phyloP scores from a whole-genome alignment of 495 filamentous ascomycete species.

The Aspergillus baeticus region DNA sequence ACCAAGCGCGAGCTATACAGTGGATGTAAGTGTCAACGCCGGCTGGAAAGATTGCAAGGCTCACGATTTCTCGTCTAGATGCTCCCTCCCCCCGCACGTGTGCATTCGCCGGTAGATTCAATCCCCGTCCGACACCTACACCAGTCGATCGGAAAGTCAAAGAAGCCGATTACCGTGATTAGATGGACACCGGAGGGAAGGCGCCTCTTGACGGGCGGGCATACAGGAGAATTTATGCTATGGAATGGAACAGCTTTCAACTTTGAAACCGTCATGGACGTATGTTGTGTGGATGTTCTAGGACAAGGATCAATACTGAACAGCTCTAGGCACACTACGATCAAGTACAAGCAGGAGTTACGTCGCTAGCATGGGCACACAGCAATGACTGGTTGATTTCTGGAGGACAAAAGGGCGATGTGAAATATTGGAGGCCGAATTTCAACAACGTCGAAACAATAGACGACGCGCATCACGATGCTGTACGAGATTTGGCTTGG shows the following conservation, averaged over 20 bases:
- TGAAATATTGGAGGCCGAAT: conserved; percentile 99
- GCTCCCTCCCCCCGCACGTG: conserved; percentile 76
- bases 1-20: conserved; percentile 82
- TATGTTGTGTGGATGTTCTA: conserved; percentile 24
- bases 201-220: conserved; percentile 84
- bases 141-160: conserved; percentile 94
- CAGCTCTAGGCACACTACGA: conserved; percentile 72
- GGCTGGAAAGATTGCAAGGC: neutral
- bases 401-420: conserved; percentile 87
- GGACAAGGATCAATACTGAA: neutral
- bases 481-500: conserved; percentile 90
- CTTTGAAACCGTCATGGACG: conserved; percentile 97
- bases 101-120: conserved; percentile 70
- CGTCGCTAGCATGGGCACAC: conserved; percentile 84
- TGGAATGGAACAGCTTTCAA: conserved; percentile 99
- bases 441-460: conserved; percentile 98
- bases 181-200: conserved; percentile 96
- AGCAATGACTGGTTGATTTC: conserved; percentile 96
- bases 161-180: conserved; percentile 96
- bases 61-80: conserved; percentile 52
- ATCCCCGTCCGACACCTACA: conserved; percentile 89
- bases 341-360: conserved; percentile 69
- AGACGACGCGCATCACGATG: conserved; percentile 84
- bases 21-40: conserved; percentile 65
- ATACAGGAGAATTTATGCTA: conserved; percentile 95